Evolutionary conservation across 2,329 filamentous ascomycete genomes (phyloP).

Genomic region (Macroventuria anomochaeta): DNA sequence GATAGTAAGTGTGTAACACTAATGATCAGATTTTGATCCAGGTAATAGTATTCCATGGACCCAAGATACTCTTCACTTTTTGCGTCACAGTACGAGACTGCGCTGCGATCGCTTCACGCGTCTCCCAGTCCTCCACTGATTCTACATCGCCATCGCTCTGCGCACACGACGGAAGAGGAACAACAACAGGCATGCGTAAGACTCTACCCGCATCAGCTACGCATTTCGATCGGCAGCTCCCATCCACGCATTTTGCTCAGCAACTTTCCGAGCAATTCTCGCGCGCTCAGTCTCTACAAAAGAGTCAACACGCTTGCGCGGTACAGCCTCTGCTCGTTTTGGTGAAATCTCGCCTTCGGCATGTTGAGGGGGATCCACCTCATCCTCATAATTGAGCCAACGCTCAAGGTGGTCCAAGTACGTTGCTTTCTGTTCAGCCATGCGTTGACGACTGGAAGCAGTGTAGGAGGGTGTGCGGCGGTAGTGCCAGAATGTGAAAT

Average conservation of each 20-base stretch:
- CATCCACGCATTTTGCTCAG: not conserved
- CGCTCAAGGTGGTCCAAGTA: slow-evolving; percentile 1
- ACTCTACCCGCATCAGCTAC: not conserved
- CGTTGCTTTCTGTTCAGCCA: not conserved
- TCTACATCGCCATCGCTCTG: not conserved
- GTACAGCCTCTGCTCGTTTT: not conserved
- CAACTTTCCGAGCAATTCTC: not conserved
- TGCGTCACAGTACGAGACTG: no score
- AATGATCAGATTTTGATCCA: no score
- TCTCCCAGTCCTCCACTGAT: no score
- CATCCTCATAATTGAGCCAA: slow-evolving; percentile 6
- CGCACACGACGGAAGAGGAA: not conserved
- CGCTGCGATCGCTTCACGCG: no score
- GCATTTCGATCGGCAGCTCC: not conserved
- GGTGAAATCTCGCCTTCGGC: not conserved
- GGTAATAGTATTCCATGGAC: no score
- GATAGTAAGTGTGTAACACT: no score
- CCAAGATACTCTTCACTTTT: no score
- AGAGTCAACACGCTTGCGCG: not conserved
- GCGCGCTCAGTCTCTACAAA: not conserved
- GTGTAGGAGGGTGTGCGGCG: slow-evolving; percentile 1
- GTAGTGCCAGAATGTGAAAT: slow-evolving; percentile 1
- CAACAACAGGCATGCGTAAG: not conserved
- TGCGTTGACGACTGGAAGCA: not conserved
- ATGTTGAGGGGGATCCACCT: not conserved